A percentile compares a stretch with the other conserved stretches of the same genome.
These are phyloP conservation scores for Magnusiomyces paraingens DNA, from an alignment of 1,139 yeast species.

Conservation along the genomic window DNA sequence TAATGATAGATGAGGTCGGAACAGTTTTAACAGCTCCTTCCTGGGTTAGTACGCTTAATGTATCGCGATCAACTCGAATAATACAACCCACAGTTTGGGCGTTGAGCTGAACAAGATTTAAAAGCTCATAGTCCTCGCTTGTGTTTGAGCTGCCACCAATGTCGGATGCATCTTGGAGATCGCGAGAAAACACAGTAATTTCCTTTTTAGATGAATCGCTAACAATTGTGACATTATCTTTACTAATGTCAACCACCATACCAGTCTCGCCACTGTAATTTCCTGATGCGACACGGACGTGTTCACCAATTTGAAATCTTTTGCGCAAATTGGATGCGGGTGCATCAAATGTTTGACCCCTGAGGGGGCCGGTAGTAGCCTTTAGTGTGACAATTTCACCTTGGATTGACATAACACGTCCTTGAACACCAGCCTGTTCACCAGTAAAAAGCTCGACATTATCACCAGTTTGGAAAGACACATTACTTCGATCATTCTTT, in stretches of 20 bases:
- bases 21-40: conserved; percentile 72
- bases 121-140: conserved; percentile 62
- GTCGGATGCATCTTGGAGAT: conserved; percentile 51
- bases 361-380: conserved; percentile 47
- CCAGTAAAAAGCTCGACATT: conserved; percentile 87
- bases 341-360: conserved; percentile 51
- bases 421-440: conserved; percentile 86
- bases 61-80: conserved; percentile 80
- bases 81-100: conserved; percentile 86
- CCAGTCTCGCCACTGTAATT: conserved; percentile 92
- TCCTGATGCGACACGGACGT: conserved; percentile 88
- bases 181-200: conserved; percentile 86
- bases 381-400: conserved; percentile 57
- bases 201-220: conserved; percentile 87
- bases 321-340: conserved; percentile 80
- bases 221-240: conserved; percentile 81
- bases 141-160: conserved; percentile 37
- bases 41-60: conserved; percentile 73
- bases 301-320: conserved; percentile 87
- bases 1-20: conserved; percentile 72
- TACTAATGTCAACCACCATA: conserved; percentile 73
- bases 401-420: conserved; percentile 66
- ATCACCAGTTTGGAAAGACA: conserved; percentile 86
- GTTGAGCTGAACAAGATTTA: conserved; percentile 84
- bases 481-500: conserved; percentile 52